Evolutionary conservation across 768 basidiomycete species (phyloP).

Genomic region (Pluteus cervinus): DNA sequence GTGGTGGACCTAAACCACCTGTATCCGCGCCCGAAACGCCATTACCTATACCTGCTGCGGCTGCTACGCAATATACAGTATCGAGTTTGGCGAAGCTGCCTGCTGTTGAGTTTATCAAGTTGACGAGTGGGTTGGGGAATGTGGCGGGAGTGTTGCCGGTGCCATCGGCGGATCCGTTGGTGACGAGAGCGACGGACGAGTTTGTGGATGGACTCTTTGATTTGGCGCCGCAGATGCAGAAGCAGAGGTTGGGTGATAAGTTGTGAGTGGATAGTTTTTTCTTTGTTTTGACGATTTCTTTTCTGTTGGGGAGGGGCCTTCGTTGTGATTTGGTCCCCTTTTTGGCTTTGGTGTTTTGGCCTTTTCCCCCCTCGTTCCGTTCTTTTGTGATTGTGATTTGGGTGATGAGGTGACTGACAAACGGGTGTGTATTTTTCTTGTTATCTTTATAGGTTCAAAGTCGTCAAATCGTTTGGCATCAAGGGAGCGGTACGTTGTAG

Average conservation of each 20-base stretch:
- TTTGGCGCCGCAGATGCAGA: constrained; percentile 54
- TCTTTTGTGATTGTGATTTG: too few species aligned
- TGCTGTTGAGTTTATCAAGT: constrained; percentile 66
- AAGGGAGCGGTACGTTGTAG: constrained; percentile 74
- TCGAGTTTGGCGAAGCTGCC: constrained; percentile 66
- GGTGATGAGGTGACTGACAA: too few species aligned
- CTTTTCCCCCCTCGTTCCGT: too few species aligned
- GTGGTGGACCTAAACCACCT: too few species aligned
- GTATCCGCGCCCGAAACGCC: constrained; percentile 64
- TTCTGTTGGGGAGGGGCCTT: too few species aligned
- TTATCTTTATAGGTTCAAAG: constrained; percentile 37
- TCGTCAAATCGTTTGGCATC: constrained; percentile 75
- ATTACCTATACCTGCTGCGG: constrained; percentile 51
- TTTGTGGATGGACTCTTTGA: constrained; percentile 61
- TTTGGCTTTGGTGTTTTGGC: too few species aligned
- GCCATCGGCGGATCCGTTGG: constrained; percentile 64
- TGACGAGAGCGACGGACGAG: constrained; percentile 63
- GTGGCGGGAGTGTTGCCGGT: constrained; percentile 54
- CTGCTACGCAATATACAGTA: constrained; percentile 36
- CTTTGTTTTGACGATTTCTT: constrained; percentile 1
- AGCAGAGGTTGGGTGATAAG: constrained; percentile 79
- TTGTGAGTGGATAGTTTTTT: constrained; percentile 36
- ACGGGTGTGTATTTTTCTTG: too few species aligned
- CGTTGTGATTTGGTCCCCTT: too few species aligned
- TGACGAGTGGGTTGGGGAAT: constrained; percentile 49